Evolutionary conservation across 208 protist genomes (phyloP), one percentile per base, ranked within the genome.

Genomic region (Vickermania ingenoplastis): DNA sequence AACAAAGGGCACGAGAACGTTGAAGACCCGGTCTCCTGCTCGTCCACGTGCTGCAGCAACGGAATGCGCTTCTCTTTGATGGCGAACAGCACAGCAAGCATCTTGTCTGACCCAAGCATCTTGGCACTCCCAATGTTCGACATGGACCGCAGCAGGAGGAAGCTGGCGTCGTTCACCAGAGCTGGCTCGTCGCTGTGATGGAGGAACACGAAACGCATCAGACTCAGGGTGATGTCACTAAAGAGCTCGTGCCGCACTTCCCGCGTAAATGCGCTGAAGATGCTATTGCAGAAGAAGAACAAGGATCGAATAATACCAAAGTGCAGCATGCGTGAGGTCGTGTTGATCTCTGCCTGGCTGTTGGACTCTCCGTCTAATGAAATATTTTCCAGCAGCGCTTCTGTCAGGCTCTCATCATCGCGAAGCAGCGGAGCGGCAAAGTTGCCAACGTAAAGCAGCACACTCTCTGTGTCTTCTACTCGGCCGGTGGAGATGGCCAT

Each of bases 231-330:
- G 41, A 94, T 88, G 25, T 82, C 66, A 11, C 79, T 83, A 45
- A 45, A 45, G 11, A 45, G 17, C 7, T 45, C 36, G 36, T 45
- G 36, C 11, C 36, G 36, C 7, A 17, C 17, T 45, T 45, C 36
- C 17, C 36, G 7, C 36, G 36, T n/a, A 17, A 7, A 45, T 17
- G 36, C 36, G 22, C 86, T 81, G 61, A 81, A 91, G 27, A 88
- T 67, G 66, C 81, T 88, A 36, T 59, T 63, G 65, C 87, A 86
- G 57, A 89, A 91, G 60, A 91, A 94, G 62, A 94, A 94, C 53
- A 94, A 77, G 0, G 87, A 36, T 49, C 87, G 83, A 28, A 94
- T 63, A 24, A 94, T 70, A 50, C 87, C 81, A 3, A 82, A 24
- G 63, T 94, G 87, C 41, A 89, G 64, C 23, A 75, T 67, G 21